Evolutionary conservation across 768 basidiomycete genomes (phyloP).

Genomic region (Rhizopogon vesiculosus): DNA sequence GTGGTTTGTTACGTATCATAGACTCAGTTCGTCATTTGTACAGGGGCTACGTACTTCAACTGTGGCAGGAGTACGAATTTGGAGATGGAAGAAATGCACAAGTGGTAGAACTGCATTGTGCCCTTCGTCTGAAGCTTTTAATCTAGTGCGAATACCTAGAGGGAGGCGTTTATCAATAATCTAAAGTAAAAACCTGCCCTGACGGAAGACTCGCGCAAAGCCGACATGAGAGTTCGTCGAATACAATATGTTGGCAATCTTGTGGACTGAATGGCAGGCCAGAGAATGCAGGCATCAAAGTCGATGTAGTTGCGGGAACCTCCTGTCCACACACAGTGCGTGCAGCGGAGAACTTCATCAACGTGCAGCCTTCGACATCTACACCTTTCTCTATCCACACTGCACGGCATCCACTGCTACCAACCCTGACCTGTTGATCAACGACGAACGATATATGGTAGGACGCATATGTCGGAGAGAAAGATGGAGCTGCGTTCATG

Average conservation of each 20-base stretch:
- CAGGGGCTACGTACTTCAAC: background rate
- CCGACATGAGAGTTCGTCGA: conserved; percentile 53
- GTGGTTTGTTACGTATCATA: background rate
- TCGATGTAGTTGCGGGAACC: conserved; percentile 22
- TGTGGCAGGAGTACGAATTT: no score
- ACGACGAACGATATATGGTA: background rate
- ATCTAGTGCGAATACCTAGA: background rate
- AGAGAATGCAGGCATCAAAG: conserved; percentile 41
- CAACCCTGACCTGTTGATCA: conserved; percentile 15
- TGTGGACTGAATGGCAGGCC: conserved; percentile 48
- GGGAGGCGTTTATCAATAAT: conserved; percentile 16
- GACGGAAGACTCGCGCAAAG: conserved; percentile 47
- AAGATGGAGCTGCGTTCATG: background rate
- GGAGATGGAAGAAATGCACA: no score
- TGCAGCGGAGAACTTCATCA: conserved; percentile 49
- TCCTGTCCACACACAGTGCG: conserved; percentile 11
- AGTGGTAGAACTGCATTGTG: no score
- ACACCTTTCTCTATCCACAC: conserved; percentile 53
- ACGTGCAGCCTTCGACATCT: conserved; percentile 32
- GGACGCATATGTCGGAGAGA: background rate
- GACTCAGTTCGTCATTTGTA: background rate
- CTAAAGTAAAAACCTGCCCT: conserved; percentile 48
- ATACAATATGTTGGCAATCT: conserved; percentile 41
- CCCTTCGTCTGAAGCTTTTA: no score
- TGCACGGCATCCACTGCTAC: conserved; percentile 38